Conservation (phyloP, 2,329 filamentous ascomycete genomes). For the Neofusicoccum sp. region DNA sequence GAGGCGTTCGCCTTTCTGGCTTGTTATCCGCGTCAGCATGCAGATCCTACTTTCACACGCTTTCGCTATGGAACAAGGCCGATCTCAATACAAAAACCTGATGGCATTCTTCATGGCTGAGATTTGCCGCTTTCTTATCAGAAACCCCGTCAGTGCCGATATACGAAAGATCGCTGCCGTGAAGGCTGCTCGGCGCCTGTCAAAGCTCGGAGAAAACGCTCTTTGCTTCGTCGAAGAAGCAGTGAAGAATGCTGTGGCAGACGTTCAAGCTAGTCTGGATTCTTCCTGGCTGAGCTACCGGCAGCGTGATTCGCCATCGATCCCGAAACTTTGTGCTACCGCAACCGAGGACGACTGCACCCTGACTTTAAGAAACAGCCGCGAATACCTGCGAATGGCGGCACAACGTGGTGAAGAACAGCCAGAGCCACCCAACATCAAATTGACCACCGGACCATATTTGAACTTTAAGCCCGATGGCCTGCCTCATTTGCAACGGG, state of each 20-base stretch:
- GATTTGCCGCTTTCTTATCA: conserved; percentile 30
- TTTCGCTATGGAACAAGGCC: neutral
- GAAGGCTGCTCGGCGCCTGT: conserved; percentile 23
- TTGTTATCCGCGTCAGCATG: conserved; percentile 51
- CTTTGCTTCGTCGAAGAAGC: neutral
- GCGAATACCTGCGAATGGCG: neutral
- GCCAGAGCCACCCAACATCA: neutral
- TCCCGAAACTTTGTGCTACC: neutral
- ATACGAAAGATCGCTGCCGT: conserved; percentile 22
- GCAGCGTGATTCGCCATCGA: neutral
- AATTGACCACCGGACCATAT: neutral
- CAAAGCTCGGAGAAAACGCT: neutral
- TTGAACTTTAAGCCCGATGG: conserved; percentile 16
- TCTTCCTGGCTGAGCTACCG: neutral
- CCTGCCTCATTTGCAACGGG: conserved; percentile 16
- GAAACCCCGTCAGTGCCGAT: neutral
- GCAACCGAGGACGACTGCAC: neutral
- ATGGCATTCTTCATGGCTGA: conserved; percentile 48
- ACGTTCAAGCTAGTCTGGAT: neutral
- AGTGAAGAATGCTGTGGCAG: neutral
- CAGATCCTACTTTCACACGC: conserved; percentile 30
- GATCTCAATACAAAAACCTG: conserved; percentile 49
- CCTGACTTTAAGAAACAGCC: neutral
- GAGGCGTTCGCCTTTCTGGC: conserved; percentile 52
- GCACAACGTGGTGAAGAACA: neutral